These are phyloP conservation scores for Ploettnerulaceae sp. DNA, from an alignment of 2,329 filamentous ascomycete genomes.

Conservation along the genomic window DNA sequence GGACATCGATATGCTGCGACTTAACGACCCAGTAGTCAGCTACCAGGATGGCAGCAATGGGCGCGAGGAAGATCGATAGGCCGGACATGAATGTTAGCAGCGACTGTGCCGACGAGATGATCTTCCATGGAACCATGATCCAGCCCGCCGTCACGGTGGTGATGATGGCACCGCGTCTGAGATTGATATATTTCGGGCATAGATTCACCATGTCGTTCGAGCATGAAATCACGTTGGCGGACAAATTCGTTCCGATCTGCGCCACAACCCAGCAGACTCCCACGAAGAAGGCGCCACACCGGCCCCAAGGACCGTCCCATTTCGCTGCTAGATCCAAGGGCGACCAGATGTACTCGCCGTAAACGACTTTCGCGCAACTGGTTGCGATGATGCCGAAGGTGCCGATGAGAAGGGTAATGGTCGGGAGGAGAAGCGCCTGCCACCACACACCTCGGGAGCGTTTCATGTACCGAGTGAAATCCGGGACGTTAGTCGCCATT, in stretches of 20 bases:
- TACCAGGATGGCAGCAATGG: constrained; percentile 21
- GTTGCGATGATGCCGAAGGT: constrained; percentile 43
- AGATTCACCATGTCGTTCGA: constrained; percentile 50
- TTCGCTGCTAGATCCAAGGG: constrained; percentile 40
- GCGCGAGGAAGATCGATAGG: constrained; percentile 32
- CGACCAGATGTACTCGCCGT: constrained; percentile 45
- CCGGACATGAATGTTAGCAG: constrained; percentile 7
- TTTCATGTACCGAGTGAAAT: constrained; percentile 39
- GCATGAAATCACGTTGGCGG: constrained; percentile 43
- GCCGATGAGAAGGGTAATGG: constrained; percentile 31
- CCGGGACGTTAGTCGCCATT: constrained; percentile 35
- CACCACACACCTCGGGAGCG: constrained; percentile 16
- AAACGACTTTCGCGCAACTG: constrained; percentile 47
- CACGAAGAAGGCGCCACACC: constrained; percentile 44
- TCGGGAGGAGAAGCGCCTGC: constrained; percentile 18
- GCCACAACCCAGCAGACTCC: constrained; percentile 39
- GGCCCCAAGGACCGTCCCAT: constrained; percentile 37
- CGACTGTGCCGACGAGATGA: background rate
- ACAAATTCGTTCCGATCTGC: constrained; percentile 49
- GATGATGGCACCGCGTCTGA: constrained; percentile 41
- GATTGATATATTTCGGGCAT: constrained; percentile 49
- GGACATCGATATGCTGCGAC: constrained; percentile 6
- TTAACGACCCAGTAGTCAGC: constrained; percentile 16
- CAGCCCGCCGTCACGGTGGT: constrained; percentile 1
- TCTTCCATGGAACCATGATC: constrained; percentile 8